A percentile compares a stretch with the other conserved stretches of the same genome.
phyloP scores from a whole-genome alignment of 2,329 filamentous ascomycete species.

The Tetracladium maxilliforme region DNA sequence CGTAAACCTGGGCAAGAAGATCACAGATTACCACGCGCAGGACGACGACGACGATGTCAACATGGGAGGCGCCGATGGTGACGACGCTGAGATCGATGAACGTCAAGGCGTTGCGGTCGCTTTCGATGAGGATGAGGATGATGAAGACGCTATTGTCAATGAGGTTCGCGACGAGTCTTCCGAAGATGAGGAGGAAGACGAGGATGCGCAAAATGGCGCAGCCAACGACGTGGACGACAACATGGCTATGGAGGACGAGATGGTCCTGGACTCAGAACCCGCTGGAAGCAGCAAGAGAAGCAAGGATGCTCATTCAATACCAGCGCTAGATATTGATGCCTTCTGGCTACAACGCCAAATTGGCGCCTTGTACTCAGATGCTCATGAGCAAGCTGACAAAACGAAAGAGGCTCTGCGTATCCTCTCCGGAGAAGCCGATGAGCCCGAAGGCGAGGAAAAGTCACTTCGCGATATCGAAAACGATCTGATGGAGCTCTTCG shows the following conservation, averaged over 20 bases:
- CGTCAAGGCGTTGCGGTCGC: conserved; percentile 94
- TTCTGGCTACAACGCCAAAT: conserved; percentile 96
- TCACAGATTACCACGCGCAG: conserved; percentile 94
- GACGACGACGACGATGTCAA: conserved; percentile 79
- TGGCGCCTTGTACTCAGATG: conserved; percentile 74
- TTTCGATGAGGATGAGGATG: conserved; percentile 84
- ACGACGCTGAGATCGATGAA: conserved; percentile 72
- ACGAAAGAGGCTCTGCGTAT: conserved; percentile 73
- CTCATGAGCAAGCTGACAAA: conserved; percentile 87
- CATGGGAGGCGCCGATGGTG: conserved; percentile 48
- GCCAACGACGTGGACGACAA: conserved; percentile 29
- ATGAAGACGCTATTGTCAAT: conserved; percentile 64
- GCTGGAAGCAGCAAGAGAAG: conserved; percentile 27
- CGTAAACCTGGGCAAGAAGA: conserved; percentile 94
- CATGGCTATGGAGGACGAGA: conserved; percentile 52
- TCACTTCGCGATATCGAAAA: conserved; percentile 90
- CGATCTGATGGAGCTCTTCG: conserved; percentile 94
- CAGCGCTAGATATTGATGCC: conserved; percentile 84
- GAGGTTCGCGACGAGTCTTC: conserved; percentile 83
- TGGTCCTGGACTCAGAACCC: conserved; percentile 64
- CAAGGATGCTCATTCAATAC: conserved; percentile 37
- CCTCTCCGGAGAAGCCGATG: conserved; percentile 59
- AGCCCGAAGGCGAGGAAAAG: conserved; percentile 64
- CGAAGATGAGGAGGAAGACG: conserved; percentile 55
- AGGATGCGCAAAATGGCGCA: conserved; percentile 33